Conservation (phyloP, 768 basidiomycete genomes). For the Suillus weaverae region DNA sequence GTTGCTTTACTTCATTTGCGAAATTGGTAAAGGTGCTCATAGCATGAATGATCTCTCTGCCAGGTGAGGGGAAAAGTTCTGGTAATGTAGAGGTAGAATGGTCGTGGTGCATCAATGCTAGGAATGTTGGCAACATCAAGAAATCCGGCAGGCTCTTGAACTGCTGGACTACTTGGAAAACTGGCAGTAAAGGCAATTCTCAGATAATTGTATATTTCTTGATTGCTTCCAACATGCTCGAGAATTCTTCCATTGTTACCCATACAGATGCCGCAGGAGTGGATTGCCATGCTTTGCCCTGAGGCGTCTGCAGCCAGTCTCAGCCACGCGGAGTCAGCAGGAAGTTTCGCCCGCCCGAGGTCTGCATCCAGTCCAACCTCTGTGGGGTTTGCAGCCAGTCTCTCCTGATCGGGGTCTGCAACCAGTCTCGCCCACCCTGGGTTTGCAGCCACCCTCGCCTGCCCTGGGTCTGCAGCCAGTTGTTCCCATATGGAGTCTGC, state of each 20-base stretch:
- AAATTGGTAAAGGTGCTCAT: neutral
- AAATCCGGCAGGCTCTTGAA: neutral
- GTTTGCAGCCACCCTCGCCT: neutral
- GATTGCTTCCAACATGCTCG: neutral
- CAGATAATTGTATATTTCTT: neutral
- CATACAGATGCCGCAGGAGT: neutral
- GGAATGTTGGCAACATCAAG: neutral
- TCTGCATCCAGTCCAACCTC: neutral
- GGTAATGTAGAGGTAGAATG: neutral
- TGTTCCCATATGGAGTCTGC: too few species aligned
- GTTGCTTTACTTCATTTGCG: neutral
- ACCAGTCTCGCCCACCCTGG: neutral
- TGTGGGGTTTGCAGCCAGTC: neutral
- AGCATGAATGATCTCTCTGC: neutral
- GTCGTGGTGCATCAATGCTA: neutral
- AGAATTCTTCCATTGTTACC: neutral
- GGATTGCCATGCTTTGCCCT: neutral
- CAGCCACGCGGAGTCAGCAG: neutral
- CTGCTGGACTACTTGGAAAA: neutral
- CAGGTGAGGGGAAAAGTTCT: neutral
- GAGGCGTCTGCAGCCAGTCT: neutral
- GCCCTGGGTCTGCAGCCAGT: neutral
- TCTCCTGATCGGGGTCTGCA: neutral
- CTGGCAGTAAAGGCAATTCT: neutral
- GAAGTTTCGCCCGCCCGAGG: neutral